phyloP scores from a whole-genome alignment of 495 filamentous ascomycete genomes.

The Letharia columbiana region DNA sequence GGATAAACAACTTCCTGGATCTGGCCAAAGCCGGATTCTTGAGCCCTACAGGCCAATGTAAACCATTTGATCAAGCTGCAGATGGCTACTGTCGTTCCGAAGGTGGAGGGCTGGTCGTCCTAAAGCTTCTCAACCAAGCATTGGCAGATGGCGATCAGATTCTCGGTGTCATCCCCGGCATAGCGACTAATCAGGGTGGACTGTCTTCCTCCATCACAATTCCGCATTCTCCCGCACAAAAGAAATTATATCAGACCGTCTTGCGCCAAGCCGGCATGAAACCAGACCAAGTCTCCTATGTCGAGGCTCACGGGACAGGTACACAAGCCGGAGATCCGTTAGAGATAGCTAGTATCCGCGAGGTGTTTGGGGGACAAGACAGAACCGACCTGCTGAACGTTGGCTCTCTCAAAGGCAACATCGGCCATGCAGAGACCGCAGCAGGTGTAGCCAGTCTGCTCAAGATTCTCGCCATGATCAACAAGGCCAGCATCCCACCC shows the following conservation, averaged over 20 bases:
- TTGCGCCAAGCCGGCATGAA: slow-evolving; percentile 14
- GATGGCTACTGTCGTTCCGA: slow-evolving; percentile 37
- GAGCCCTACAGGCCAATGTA: slow-evolving; percentile 48
- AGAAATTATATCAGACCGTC: slow-evolving; percentile 24
- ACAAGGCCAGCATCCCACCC: slow-evolving; percentile 32
- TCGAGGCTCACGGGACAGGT: slow-evolving; percentile 38
- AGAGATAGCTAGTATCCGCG: slow-evolving; percentile 31
- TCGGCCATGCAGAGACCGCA: slow-evolving; percentile 35
- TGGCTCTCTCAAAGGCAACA: slow-evolving; percentile 35
- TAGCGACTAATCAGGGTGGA: slow-evolving; percentile 46
- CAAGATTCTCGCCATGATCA: slow-evolving; percentile 32
- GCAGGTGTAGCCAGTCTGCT: slow-evolving; percentile 30
- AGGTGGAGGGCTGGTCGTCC: slow-evolving; percentile 31
- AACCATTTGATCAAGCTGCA: slow-evolving; percentile 44
- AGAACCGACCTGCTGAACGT: slow-evolving; percentile 36
- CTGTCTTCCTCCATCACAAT: slow-evolving; percentile 27
- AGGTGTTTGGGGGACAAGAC: slow-evolving; percentile 34
- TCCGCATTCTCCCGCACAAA: slow-evolving; percentile 30
- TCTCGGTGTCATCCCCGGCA: slow-evolving; percentile 50
- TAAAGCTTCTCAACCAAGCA: slow-evolving; percentile 53
- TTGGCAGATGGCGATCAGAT: slow-evolving; percentile 53
- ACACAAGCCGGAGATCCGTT: slow-evolving; percentile 31
- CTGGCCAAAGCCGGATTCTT: slow-evolving; percentile 35
- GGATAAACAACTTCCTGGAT: slow-evolving; percentile 26
- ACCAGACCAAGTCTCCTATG: slow-evolving; percentile 21